A percentile compares a stretch with the other conserved stretches of the same genome.
These are phyloP conservation scores for Ganoderma multipileum DNA, from an alignment of 1,284 basidiomycete genomes.

Conservation along the genomic window DNA sequence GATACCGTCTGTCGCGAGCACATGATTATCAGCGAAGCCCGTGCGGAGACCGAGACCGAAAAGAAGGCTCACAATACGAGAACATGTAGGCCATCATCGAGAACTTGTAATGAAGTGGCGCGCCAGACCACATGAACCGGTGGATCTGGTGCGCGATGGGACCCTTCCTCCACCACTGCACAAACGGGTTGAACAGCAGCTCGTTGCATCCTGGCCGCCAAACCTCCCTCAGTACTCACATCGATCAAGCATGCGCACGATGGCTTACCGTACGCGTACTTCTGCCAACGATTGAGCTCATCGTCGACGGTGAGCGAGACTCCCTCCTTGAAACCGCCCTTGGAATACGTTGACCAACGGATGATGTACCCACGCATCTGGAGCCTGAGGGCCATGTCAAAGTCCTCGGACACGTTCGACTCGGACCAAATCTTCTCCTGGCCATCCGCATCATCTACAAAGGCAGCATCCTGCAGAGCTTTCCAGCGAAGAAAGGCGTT, in stretches of 20 bases:
- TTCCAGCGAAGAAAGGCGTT: slow-evolving; percentile 67
- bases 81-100: slow-evolving; percentile 54
- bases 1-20: slow-evolving; percentile 43
- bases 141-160: slow-evolving; percentile 58
- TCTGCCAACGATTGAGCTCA: slow-evolving; percentile 65
- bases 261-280: slow-evolving; percentile 56
- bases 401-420: slow-evolving; percentile 66
- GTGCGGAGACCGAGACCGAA: not conserved
- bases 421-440: slow-evolving; percentile 62
- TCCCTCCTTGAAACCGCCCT: slow-evolving; percentile 63
- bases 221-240: not conserved
- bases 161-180: slow-evolving; percentile 53
- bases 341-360: slow-evolving; percentile 63
- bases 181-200: slow-evolving; percentile 53
- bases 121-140: slow-evolving; percentile 49
- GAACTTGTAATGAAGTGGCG: slow-evolving; percentile 52
- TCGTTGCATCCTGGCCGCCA: slow-evolving; percentile 40
- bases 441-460: slow-evolving; percentile 52
- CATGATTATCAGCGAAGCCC: slow-evolving; percentile 6
- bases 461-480: slow-evolving; percentile 59
- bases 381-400: slow-evolving; percentile 59
- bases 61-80: slow-evolving; percentile 46
- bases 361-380: slow-evolving; percentile 58
- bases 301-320: slow-evolving; percentile 61
- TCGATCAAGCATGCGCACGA: not conserved